A percentile compares a stretch with the other conserved stretches of the same genome.
phyloP scores from a whole-genome alignment of 805 yeast species.

The Citeromyces nyonsensis region DNA sequence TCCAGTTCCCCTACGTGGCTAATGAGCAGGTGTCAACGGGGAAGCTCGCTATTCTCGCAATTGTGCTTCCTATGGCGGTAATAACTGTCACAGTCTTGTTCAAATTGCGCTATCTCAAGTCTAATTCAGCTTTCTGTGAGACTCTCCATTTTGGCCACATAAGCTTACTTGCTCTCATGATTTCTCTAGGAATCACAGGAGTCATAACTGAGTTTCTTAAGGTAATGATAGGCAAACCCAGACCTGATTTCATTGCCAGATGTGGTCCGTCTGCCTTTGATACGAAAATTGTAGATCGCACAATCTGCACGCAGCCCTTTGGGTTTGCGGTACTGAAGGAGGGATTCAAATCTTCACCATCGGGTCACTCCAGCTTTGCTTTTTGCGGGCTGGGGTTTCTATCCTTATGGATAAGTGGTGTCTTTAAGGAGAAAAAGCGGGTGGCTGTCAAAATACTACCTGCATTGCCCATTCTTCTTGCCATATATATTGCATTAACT shows the following conservation, averaged over 20 bases:
- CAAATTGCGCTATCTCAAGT: no score
- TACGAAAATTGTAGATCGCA: constrained; percentile 11
- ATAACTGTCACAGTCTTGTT: no score
- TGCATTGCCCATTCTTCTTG: constrained; percentile 40
- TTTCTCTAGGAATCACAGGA: constrained; percentile 25
- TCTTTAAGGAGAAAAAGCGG: constrained; percentile 24
- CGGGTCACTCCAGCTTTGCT: constrained; percentile 62
- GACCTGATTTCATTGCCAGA: constrained; percentile 83
- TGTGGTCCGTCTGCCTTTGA: constrained; percentile 39
- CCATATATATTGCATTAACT: constrained; percentile 58
- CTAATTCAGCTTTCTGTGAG: constrained; percentile 6
- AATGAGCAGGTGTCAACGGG: constrained; percentile 17
- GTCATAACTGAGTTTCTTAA: constrained; percentile 61
- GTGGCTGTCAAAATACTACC: constrained; percentile 8
- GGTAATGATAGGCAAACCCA: constrained; percentile 66
- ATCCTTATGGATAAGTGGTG: constrained; percentile 44
- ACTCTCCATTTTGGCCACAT: constrained; percentile 19
- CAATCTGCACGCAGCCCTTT: constrained; percentile 17
- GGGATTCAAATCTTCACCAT: constrained; percentile 69
- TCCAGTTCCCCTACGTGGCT: constrained; percentile 30
- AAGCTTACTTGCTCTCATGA: constrained; percentile 20
- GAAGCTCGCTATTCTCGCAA: constrained; percentile 15
- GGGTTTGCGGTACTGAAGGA: constrained; percentile 23
- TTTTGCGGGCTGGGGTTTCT: constrained; percentile 53
- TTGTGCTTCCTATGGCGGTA: constrained; percentile 16